These are phyloP conservation scores for Dovyalis caffra DNA, from an alignment of 345 rosid genomes.

Conservation along the genomic window DNA sequence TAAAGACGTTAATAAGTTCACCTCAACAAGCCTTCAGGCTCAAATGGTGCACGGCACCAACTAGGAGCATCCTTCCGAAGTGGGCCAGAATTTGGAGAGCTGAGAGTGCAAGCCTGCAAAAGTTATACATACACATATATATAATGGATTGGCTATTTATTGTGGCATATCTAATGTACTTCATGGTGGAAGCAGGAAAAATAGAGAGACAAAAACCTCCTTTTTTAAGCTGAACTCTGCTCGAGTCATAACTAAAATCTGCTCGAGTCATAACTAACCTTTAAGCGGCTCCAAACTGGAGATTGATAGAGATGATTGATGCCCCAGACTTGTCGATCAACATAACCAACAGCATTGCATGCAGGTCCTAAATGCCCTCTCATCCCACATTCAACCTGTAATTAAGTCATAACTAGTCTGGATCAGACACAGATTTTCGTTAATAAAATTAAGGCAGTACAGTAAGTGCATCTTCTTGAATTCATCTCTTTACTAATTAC, in stretches of 20 bases:
- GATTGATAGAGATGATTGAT: conserved; percentile 50
- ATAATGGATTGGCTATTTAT: no score
- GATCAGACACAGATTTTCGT: background rate
- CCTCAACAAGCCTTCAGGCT: conserved; percentile 75
- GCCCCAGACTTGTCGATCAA: conserved; percentile 62
- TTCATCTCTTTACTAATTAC: background rate
- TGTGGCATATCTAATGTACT: background rate
- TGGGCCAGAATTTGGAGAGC: conserved; percentile 45
- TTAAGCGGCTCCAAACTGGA: conserved; percentile 61
- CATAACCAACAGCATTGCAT: conserved; percentile 66
- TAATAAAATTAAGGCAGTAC: no score
- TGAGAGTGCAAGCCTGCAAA: conserved; percentile 58
- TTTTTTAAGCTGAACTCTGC: background rate
- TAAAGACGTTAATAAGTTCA: conserved; percentile 7
- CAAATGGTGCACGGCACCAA: conserved; percentile 66
- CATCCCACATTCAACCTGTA: conserved; percentile 68
- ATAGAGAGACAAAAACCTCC: background rate
- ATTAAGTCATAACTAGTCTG: background rate
- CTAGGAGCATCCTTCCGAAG: conserved; percentile 44
- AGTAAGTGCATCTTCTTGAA: background rate
- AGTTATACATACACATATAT: no score
- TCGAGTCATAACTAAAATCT: conserved; percentile 1
- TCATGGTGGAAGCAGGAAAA: background rate
- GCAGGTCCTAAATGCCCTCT: conserved; percentile 74
- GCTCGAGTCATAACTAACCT: conserved; percentile 28